phyloP scores from a whole-genome alignment of 768 basidiomycete genomes.

The Omphalotus guepiniiformis region DNA sequence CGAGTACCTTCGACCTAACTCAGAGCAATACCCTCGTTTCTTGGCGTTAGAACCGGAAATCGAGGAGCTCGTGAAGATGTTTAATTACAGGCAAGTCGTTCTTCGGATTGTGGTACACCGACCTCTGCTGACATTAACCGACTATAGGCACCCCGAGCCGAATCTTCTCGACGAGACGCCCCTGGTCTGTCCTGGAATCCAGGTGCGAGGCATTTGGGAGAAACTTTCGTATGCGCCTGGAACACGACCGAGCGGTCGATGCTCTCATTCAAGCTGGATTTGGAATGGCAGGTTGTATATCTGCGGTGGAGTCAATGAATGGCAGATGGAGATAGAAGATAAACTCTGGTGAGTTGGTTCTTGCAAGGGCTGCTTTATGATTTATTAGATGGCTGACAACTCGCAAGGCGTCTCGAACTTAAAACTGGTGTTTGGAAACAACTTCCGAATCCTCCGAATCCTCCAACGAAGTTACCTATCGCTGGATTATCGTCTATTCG shows the following conservation, averaged over 20 bases:
- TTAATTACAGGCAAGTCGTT: too few species aligned
- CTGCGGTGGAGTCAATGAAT: background rate
- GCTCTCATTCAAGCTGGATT: background rate
- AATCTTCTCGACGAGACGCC: slow-evolving; percentile 5
- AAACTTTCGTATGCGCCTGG: slow-evolving; percentile 10
- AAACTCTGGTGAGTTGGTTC: background rate
- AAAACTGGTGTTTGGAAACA: background rate
- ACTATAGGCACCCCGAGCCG: slow-evolving; percentile 7
- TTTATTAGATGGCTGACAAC: background rate
- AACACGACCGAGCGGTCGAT: background rate
- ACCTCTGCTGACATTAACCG: background rate
- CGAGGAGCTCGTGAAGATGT: background rate
- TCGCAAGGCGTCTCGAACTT: background rate
- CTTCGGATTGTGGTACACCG: too few species aligned
- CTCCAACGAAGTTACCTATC: background rate
- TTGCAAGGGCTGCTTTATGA: too few species aligned
- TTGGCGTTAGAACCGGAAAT: background rate
- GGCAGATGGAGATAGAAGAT: background rate
- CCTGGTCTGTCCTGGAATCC: slow-evolving; percentile 5
- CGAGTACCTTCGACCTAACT: too few species aligned
- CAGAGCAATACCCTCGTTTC: background rate
- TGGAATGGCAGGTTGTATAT: background rate
- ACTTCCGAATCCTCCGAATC: background rate
- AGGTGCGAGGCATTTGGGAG: slow-evolving; percentile 21
- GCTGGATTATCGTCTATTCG: slow-evolving; percentile 1